Evolutionary conservation across 116 monocot genomes (phyloP).

Genomic region (Iris pallida): DNA sequence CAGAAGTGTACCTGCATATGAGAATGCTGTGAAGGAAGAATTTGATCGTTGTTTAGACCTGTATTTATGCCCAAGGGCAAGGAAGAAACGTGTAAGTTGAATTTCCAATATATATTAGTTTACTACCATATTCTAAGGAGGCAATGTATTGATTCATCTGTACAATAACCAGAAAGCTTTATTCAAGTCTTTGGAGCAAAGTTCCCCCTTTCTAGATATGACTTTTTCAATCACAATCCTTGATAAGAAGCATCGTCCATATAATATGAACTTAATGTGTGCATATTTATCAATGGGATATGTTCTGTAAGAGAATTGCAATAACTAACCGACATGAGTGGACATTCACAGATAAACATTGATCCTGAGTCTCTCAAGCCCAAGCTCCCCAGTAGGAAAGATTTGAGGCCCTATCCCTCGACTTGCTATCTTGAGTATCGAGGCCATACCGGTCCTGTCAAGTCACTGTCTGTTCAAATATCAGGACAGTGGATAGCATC

Average conservation of each 20-base stretch:
- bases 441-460: constrained; percentile 79
- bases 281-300: not conserved
- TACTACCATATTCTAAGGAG: not conserved
- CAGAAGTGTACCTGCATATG: constrained; percentile 87
- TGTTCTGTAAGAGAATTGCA: not conserved
- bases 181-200: no score
- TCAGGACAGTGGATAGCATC: constrained; percentile 94
- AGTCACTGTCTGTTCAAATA: constrained; percentile 66
- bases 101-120: constrained; percentile 1
- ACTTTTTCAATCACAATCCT: not conserved
- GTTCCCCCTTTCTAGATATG: no score
- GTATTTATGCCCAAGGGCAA: constrained; percentile 83
- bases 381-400: constrained; percentile 82
- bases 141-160: not conserved
- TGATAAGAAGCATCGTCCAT: not conserved
- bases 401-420: constrained; percentile 85
- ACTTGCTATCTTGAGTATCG: constrained; percentile 89
- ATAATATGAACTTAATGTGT: not conserved
- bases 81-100: constrained; percentile 75
- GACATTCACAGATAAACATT: constrained; percentile 71
- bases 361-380: constrained; percentile 97
- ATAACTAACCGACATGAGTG: not conserved
- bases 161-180: no score
- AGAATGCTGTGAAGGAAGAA: constrained; percentile 69
- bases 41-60: constrained; percentile 89